Base-by-base conservation (phyloP, 176 grass and related monocot genomes). In the Oryza australiensis region DNA sequence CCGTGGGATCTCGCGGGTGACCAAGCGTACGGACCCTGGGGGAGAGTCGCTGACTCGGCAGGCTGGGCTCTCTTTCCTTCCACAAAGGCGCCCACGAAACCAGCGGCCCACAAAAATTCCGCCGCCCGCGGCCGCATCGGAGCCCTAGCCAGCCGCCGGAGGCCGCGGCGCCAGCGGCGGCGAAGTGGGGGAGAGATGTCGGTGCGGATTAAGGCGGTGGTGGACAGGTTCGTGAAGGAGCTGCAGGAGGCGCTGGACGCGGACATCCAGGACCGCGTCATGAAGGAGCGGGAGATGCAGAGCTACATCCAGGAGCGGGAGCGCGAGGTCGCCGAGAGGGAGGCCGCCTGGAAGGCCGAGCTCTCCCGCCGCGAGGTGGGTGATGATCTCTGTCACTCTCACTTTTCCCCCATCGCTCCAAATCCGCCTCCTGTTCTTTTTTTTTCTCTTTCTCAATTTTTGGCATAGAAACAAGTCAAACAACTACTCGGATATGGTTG, bases 211-310 rank as follows among this genome's bases (percentile, higher is more conserved):
- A 99, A 99, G 89, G 83, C 93, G 85, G 93, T 99, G 77, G 96
- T 99, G 37, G 96, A 99, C 83, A 88, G 87, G 87, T 99, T 99
- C 93, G 93, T 95, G 74, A 89, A 91, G 71, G 96, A 99, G 92
- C 85, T 99, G 69, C 91, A 95, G 88, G 96, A 93, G 91, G 93
- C 96, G 64, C 71, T 99, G 64, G 93, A 95, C 70, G 93, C 93
- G n/a, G 96, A 99, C 82, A 99, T 99, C 41, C 93, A 99, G 82
- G 93, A 99, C 83, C 84, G 96, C 26, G 66, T 99, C 64, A 99
- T 99, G 93, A 99, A 94, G 96, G 90, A 99, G 93, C 80, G 96
- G 23, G 96, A 99, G 91, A 95, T 99, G 93, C 96, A 99, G 85
- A 94, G 96, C 87, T 99, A 99, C 85, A 99, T 99, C 85, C 76